Evolutionary conservation across 768 basidiomycete genomes (phyloP), one percentile per base, ranked within the genome.

Genomic region (button mushroom (Agaricus bisporus)): DNA sequence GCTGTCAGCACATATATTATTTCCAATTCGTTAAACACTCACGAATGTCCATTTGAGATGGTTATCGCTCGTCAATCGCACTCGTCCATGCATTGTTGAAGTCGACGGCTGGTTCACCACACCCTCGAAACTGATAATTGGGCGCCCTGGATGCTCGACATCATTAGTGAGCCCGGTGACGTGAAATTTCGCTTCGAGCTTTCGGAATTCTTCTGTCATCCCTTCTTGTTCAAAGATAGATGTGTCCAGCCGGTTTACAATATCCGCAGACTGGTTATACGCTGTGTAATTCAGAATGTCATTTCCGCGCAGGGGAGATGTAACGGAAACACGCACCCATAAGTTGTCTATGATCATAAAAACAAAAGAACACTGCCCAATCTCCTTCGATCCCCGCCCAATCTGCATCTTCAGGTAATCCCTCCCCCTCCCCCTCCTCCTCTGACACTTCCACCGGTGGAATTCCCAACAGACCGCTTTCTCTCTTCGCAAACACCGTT

Each of bases 351-450:
- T 88, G 85, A 62, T 88, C 85, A 49, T 78, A 75, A 60, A 85
- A 88, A 49, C 78, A 81, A 60, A 86, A 87, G n/a, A 78, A 75
- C 11, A 81, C 75, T 4, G 69, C 66, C 86, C 86, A 88, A 14
- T 65, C 29, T 0, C 86, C 86, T 29, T 71, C 70, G 0, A 88
- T 66, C 2, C 81, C 80, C 1, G 77, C 81, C 82, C 83, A 83
- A 63, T 85, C 83, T 12, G 25, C 52, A 41, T 37, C 45, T 29
- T 28, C 44, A 28, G 51, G 35, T n/a, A 53, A 17, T 18, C 8
- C 41, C n/a, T 41, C 41, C 12, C 60, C 55, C 48, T 66, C 55
- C 48, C 66, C 69, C 41, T 64, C 59, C 22, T 22, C 22, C 22
- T 22, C 2, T 47, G 25, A 11, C 20, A 26, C 48, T 2, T 49